Evolutionary conservation across 768 basidiomycete genomes (phyloP).

Genomic region (Amanita jacksonii): DNA sequence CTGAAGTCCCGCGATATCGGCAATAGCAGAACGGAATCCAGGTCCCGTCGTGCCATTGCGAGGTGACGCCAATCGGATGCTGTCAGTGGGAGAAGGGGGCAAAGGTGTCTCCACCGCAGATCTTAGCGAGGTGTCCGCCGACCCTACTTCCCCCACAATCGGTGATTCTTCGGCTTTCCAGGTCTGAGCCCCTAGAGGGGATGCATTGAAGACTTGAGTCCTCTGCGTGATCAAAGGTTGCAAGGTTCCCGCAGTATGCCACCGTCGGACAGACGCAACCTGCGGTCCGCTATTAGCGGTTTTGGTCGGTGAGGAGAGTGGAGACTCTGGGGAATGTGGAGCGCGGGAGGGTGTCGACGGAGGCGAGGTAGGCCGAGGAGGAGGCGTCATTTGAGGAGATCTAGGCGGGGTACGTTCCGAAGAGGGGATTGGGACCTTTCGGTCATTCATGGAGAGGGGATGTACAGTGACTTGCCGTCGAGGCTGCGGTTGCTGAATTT

Average conservation of each 20-base stretch:
- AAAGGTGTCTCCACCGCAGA: slow-evolving; percentile 3
- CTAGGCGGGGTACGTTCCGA: neutral
- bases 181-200: slow-evolving; percentile 3
- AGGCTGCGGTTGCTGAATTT: neutral
- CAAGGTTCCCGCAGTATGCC: neutral
- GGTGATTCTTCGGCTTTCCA: slow-evolving; percentile 6
- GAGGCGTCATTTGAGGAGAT: neutral
- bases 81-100: neutral
- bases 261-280: slow-evolving; percentile 1
- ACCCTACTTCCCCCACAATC: neutral
- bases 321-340: neutral
- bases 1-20: slow-evolving; percentile 4
- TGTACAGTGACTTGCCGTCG: neutral
- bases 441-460: slow-evolving; percentile 1
- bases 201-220: slow-evolving; percentile 8
- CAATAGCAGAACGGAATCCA: slow-evolving; percentile 2
- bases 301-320: neutral
- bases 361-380: neutral
- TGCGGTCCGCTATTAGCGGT: neutral
- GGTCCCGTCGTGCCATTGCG: neutral
- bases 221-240: slow-evolving; percentile 3
- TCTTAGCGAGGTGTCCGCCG: neutral
- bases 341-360: neutral
- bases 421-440: neutral
- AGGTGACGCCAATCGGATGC: neutral